phyloP scores from a whole-genome alignment of 768 basidiomycete genomes.

The Serendipita vermifera region DNA sequence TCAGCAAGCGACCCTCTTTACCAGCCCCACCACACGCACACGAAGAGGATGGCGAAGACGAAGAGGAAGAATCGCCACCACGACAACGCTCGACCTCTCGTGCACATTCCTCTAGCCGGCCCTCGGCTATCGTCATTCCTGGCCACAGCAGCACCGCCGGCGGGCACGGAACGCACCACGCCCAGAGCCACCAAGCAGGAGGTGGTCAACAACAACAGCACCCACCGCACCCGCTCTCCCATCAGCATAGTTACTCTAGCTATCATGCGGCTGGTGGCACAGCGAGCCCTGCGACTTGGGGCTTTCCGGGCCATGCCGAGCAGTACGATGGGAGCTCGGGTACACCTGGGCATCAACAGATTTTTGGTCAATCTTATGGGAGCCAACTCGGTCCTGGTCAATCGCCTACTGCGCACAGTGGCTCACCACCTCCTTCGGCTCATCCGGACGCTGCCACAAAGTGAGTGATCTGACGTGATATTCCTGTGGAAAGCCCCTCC shows the following conservation, averaged over 20 bases:
- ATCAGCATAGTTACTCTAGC: slow-evolving; percentile 9
- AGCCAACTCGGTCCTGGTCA: neutral
- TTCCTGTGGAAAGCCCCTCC: neutral
- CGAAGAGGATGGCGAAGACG: neutral
- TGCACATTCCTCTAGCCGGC: slow-evolving; percentile 20
- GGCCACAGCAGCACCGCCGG: slow-evolving; percentile 17
- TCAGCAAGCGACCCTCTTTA: slow-evolving; percentile 2
- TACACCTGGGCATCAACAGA: no score
- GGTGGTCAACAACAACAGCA: no score
- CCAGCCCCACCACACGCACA: neutral
- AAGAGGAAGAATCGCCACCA: slow-evolving; percentile 4
- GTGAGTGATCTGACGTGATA: neutral
- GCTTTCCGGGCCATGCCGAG: neutral
- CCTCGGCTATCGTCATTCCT: slow-evolving; percentile 15
- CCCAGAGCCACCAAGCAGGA: no score
- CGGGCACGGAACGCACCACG: slow-evolving; percentile 1
- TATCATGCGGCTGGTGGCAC: neutral
- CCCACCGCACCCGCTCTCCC: no score
- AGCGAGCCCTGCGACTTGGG: slow-evolving; percentile 7
- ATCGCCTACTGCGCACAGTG: neutral
- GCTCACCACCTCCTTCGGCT: neutral
- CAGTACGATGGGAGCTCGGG: slow-evolving; percentile 1
- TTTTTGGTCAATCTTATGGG: neutral
- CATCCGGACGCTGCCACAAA: neutral
- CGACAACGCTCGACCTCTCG: neutral